Evolutionary conservation across 352 stramenopile genomes (phyloP).

Genomic region (Phytophthora fragariae): DNA sequence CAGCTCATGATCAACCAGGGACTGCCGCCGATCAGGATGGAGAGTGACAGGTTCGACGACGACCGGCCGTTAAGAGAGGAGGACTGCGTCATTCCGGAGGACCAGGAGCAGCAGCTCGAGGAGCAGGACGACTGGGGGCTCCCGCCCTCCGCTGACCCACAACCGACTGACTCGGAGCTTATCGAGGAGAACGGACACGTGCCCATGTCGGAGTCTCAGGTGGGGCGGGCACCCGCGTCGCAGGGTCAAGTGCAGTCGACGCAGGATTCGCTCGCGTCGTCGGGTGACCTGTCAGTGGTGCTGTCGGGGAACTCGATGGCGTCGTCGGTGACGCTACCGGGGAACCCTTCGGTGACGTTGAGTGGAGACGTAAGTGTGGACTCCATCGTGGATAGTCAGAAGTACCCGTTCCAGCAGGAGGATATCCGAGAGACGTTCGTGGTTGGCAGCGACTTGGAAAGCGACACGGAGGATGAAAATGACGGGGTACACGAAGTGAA

Average conservation of each 20-base stretch:
- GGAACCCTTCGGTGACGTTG: slow-evolving; percentile 16
- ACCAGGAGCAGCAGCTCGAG: slow-evolving; percentile 64
- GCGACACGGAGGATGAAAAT: slow-evolving; percentile 41
- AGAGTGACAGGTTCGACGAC: slow-evolving; percentile 43
- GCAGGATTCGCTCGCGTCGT: slow-evolving; percentile 7
- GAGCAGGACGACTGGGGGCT: slow-evolving; percentile 62
- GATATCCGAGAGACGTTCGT: slow-evolving; percentile 64
- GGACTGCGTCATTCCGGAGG: slow-evolving; percentile 67
- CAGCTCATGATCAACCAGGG: slow-evolving; percentile 61
- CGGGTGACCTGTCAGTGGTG: neutral
- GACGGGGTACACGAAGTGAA: slow-evolving; percentile 1
- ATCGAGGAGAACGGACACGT: slow-evolving; percentile 70
- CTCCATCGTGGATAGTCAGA: slow-evolving; percentile 40
- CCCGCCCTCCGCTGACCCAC: slow-evolving; percentile 7
- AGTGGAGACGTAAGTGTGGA: slow-evolving; percentile 23
- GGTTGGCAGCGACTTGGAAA: slow-evolving; percentile 56
- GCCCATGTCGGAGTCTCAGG: slow-evolving; percentile 41
- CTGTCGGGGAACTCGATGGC: slow-evolving; percentile 12
- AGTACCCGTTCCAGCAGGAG: slow-evolving; percentile 55
- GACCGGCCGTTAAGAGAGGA: slow-evolving; percentile 58
- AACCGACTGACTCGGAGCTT: slow-evolving; percentile 69
- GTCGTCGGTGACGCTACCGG: slow-evolving; percentile 11
- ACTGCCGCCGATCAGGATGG: slow-evolving; percentile 18
- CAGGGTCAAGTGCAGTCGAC: slow-evolving; percentile 10
- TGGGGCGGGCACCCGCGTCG: slow-evolving; percentile 1